Conservation (phyloP, 2,329 filamentous ascomycete species). For the Sporothrix pseudoabietina region DNA sequence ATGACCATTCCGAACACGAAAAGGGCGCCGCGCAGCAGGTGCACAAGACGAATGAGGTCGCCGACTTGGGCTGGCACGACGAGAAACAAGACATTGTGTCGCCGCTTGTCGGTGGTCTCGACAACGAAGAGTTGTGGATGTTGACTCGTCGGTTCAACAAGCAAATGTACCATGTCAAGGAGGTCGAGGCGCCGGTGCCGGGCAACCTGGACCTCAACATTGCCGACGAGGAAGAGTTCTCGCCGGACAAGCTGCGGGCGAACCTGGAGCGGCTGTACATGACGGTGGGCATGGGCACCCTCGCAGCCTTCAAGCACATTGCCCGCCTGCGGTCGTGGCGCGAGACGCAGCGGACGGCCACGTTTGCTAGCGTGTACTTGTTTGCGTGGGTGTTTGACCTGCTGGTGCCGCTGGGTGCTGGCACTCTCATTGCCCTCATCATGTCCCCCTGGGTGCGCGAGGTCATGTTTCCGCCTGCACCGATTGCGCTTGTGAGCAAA, state of each 20-base stretch:
- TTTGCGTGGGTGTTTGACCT: slow-evolving; percentile 7
- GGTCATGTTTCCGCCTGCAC: slow-evolving; percentile 74
- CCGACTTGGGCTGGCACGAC: slow-evolving; percentile 71
- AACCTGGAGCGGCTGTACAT: slow-evolving; percentile 82
- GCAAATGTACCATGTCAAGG: slow-evolving; percentile 68
- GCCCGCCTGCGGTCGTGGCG: slow-evolving; percentile 77
- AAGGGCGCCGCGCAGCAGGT: slow-evolving; percentile 52
- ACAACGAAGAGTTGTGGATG: slow-evolving; percentile 72
- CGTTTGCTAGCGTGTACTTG: background rate
- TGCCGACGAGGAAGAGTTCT: slow-evolving; percentile 81
- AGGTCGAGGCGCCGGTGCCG: slow-evolving; percentile 59
- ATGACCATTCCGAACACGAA: slow-evolving; percentile 43
- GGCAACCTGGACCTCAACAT: slow-evolving; percentile 78
- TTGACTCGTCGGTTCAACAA: slow-evolving; percentile 74
- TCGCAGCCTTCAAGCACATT: slow-evolving; percentile 71
- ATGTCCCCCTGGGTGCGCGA: slow-evolving; percentile 63
- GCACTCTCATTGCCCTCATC: slow-evolving; percentile 66
- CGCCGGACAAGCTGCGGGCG: slow-evolving; percentile 76
- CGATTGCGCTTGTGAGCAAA: slow-evolving; percentile 42
- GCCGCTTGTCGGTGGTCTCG: slow-evolving; percentile 66
- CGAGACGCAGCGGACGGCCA: slow-evolving; percentile 66
- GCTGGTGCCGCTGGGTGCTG: slow-evolving; percentile 8
- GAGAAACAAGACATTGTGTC: slow-evolving; percentile 56
- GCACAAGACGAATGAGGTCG: slow-evolving; percentile 58
- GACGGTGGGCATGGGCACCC: slow-evolving; percentile 69